phyloP scores from a whole-genome alignment of 139 green algal species.

The Chlorella sorokiniana region DNA sequence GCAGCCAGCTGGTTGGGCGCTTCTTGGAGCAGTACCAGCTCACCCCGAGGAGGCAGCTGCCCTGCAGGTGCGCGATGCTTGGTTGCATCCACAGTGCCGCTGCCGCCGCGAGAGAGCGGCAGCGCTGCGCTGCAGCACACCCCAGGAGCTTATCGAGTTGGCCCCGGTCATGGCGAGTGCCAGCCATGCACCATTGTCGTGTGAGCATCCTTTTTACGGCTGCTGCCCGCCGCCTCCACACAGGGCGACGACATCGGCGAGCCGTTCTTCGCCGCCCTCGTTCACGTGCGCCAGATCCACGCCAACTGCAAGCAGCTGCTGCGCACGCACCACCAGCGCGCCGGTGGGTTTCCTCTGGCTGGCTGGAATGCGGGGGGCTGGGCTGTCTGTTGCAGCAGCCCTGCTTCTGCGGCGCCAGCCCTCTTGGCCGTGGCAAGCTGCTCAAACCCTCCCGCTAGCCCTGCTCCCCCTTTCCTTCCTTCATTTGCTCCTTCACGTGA shows the following conservation, averaged over 20 bases:
- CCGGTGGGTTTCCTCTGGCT: slow-evolving; percentile 43
- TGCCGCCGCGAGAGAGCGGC: too few relatives aligned
- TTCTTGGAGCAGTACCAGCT: slow-evolving; percentile 98
- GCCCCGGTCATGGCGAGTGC: too few relatives aligned
- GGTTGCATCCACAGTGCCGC: not conserved
- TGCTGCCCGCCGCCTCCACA: slow-evolving; percentile 13
- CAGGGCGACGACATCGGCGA: slow-evolving; percentile 68
- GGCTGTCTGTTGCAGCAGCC: not conserved
- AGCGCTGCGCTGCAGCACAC: too few relatives aligned
- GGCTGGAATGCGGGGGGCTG: not conserved
- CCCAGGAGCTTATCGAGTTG: too few relatives aligned
- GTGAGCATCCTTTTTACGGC: too few relatives aligned
- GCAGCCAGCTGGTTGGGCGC: slow-evolving; percentile 64
- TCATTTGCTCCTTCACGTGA: not conserved
- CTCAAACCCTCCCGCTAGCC: too few relatives aligned
- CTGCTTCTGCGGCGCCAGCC: too few relatives aligned
- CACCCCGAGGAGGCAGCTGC: slow-evolving; percentile 67
- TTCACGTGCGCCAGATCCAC: slow-evolving; percentile 88
- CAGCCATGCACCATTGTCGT: too few relatives aligned
- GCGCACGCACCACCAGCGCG: slow-evolving; percentile 89
- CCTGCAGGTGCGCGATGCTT: slow-evolving; percentile 32
- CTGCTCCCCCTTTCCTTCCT: not conserved
- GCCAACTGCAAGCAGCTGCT: slow-evolving; percentile 91
- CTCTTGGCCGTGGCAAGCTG: too few relatives aligned
- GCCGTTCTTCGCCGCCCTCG: slow-evolving; percentile 89